Conservation (phyloP, 1,284 basidiomycete genomes). For the Ceratobasidium sp. region DNA sequence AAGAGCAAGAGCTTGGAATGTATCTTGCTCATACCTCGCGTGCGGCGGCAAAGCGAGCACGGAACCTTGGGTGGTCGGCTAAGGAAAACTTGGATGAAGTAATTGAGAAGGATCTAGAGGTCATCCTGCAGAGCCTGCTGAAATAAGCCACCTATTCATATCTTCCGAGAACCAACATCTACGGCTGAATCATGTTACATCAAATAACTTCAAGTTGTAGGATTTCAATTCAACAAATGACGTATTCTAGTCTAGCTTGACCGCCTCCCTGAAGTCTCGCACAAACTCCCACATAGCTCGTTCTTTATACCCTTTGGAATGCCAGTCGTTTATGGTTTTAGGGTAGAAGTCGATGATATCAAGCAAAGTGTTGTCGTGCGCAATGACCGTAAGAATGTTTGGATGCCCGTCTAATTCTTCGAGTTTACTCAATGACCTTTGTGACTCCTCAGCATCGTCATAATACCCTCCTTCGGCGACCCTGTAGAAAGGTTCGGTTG, state of each 20-base stretch:
- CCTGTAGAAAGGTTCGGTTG: constrained; percentile 22
- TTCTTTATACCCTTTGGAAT: constrained; percentile 13
- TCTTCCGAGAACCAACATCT: neutral
- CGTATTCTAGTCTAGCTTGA: constrained; percentile 9
- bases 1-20: constrained; percentile 13
- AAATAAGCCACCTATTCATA: neutral
- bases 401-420: constrained; percentile 29
- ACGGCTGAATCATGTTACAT: too few relatives aligned
- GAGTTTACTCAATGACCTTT: constrained; percentile 24
- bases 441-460: constrained; percentile 19
- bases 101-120: constrained; percentile 7
- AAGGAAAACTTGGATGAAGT: constrained; percentile 9
- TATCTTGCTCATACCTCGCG: constrained; percentile 14
- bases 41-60: neutral
- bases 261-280: constrained; percentile 20
- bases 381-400: constrained; percentile 35
- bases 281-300: constrained; percentile 35
- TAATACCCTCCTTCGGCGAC: constrained; percentile 3
- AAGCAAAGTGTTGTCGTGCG: constrained; percentile 30
- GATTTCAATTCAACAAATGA: neutral
- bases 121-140: neutral
- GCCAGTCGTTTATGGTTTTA: constrained; percentile 37
- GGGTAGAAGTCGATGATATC: constrained; percentile 38
- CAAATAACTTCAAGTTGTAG: neutral
- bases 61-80: constrained; percentile 17